phyloP scores from a whole-genome alignment of 2,329 filamentous ascomycete species.

The Bipolaris zeicola region DNA sequence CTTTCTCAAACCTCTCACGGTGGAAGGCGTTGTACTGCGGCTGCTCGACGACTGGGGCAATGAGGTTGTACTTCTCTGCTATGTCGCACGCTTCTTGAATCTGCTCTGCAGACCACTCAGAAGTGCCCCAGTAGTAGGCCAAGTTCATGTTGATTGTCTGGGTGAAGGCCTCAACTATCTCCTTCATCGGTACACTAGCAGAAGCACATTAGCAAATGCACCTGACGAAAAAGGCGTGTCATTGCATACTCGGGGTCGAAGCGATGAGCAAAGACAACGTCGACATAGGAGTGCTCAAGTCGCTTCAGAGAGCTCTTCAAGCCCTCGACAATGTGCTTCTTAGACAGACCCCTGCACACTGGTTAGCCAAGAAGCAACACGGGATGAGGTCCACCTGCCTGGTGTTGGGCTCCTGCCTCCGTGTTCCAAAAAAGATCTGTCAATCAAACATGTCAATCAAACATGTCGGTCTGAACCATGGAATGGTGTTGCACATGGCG shows the following conservation, averaged over 20 bases:
- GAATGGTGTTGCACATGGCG: neutral
- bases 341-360: slow-evolving; percentile 48
- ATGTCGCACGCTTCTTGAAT: slow-evolving; percentile 66
- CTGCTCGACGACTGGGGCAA: slow-evolving; percentile 61
- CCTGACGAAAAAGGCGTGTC: no score
- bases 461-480: slow-evolving; percentile 9
- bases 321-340: slow-evolving; percentile 62
- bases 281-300: slow-evolving; percentile 69
- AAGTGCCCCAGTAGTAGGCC: slow-evolving; percentile 61
- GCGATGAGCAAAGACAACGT: slow-evolving; percentile 67
- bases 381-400: slow-evolving; percentile 2
- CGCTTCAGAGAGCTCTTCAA: slow-evolving; percentile 63
- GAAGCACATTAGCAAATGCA: slow-evolving; percentile 5
- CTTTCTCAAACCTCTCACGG: slow-evolving; percentile 65
- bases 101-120: slow-evolving; percentile 64
- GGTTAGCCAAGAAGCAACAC: neutral
- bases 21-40: slow-evolving; percentile 68
- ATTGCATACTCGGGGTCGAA: slow-evolving; percentile 55
- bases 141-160: slow-evolving; percentile 61
- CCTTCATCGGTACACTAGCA: slow-evolving; percentile 62
- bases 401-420: slow-evolving; percentile 64
- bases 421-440: slow-evolving; percentile 61
- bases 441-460: slow-evolving; percentile 8
- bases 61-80: slow-evolving; percentile 66
- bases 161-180: slow-evolving; percentile 64